Evolutionary conservation across 2,329 filamentous ascomycete genomes (phyloP), one percentile per base, ranked within the genome.

Genomic region (Podosphaera fusca): DNA sequence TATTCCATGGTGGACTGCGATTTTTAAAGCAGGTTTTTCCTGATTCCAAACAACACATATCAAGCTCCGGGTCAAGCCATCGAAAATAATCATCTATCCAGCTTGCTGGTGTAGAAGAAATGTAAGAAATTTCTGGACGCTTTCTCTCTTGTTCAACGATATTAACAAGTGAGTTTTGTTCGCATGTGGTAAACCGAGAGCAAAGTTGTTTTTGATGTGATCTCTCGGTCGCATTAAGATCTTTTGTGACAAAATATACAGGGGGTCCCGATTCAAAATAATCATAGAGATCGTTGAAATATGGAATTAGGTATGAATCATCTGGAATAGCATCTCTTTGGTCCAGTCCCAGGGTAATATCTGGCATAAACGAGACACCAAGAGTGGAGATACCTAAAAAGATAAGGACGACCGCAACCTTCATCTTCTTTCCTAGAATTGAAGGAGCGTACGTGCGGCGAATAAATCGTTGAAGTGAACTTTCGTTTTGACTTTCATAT

Each of bases 71-170:
- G 63, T 96, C 94, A n/a, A 96, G 73, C 90, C 92, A 98, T 59
- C 87, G 77, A 70, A 96, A 87, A 71, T 87, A 96, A 67, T 98
- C 92, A 62, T 98, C 92, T 21, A 98, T 78, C 92, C 92, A 98
- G 68, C 85, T 95, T 2, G 94, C 92, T 0, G 90, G 82, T 0
- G 88, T 85, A 8, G 89, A 82, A 5, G 87, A 78, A 62, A 98
- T 87, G 68, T 88, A 96, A 0, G 88, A 95, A 1, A 90, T 75
- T 5, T 94, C 79, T 0, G 88, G 78, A 42, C 92, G 80, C 71
- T 95, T 96, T 9, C 92, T 81, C 71, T 98, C 94, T 63, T 92
- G 86, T 67, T 98, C 94, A 3, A 98, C 75, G 1, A 95, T 82
- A 65, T 95, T 95, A 45, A 87, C 81, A 3, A 98, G 73, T 0